Base-by-base conservation (phyloP, 805 yeast species). In the Candida boleticola region DNA sequence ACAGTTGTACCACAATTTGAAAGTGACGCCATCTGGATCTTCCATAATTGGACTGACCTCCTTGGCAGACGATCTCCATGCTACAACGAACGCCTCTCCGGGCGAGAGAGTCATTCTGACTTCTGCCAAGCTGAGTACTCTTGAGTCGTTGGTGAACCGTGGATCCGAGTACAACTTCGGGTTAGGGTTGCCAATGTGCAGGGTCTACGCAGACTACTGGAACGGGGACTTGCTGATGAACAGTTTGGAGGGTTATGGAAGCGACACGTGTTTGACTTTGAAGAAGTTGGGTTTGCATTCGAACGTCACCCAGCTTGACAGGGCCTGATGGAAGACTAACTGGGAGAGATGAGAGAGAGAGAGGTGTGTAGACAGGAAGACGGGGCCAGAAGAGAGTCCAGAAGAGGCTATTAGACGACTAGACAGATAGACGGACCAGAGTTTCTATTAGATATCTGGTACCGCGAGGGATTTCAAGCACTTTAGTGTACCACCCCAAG, bases 121-220 rank as follows among this genome's bases (percentile, higher is more conserved):
- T 30, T 51, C 52, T 37, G 46, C 56, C n/a, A 66, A 66, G 36
- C 57, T 58, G 27, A 73, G 82, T 3, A 84, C 93, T 1, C 66
- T 90, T 44, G 72, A 76, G 39, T 73, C 79, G 22, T 71, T 90
- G 53, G 77, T 85, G 32, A 74, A 82, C 25, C 76, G 97, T 47
- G 85, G 93, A 1, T 81, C 85, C 21, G 77, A 85, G 45, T 77
- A 76, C 52, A 85, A 85, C 40, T 64, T 92, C 22, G 97, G 97
- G 0, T 74, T 92, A 45, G 96, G 97, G 0, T 68, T 92, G 46
- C 97, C 98, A 0, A 82, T 92, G 85, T 85, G 96, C 54, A 83
- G 87, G 51, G 88, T 90, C 0, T 92, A 92, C 57, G 88, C 96
- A 0, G 97, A 92, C 53, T 92, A 92, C 62, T 92, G 98, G 98